phyloP scores from a whole-genome alignment of 2,329 filamentous ascomycete genomes.

The Trichoderma harzianum region DNA sequence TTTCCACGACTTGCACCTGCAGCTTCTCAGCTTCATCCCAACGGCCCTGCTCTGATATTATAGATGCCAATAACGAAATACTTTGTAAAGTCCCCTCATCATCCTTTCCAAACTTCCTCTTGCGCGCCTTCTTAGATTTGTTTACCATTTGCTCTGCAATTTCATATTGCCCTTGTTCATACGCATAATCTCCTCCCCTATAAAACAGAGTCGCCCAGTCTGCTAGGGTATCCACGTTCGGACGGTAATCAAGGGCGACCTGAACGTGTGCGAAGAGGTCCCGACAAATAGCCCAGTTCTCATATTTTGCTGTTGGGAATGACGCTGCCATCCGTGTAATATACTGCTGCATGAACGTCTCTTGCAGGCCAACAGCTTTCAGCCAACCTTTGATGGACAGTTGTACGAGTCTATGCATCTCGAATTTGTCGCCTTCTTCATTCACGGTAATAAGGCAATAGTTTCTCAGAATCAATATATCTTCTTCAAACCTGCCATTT shows the following conservation, averaged over 20 bases:
- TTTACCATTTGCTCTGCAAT: neutral
- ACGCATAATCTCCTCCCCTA: neutral
- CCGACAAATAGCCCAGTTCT: neutral
- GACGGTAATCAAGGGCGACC: neutral
- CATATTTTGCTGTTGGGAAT: slow-evolving; percentile 17
- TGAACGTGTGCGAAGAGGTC: neutral
- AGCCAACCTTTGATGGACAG: neutral
- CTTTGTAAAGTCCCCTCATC: neutral
- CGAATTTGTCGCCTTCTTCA: neutral
- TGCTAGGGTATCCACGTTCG: neutral
- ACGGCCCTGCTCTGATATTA: neutral
- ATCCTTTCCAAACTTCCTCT: neutral
- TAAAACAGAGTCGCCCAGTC: slow-evolving; percentile 2
- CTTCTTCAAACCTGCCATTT: neutral
- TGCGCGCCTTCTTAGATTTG: too few species aligned
- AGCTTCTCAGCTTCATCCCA: slow-evolving; percentile 12
- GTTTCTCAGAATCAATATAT: neutral
- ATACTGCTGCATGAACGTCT: neutral
- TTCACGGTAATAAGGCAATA: neutral
- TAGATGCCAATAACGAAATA: neutral
- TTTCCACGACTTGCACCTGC: neutral
- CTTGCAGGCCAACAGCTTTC: neutral
- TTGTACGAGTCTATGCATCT: slow-evolving; percentile 21
- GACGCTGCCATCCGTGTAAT: slow-evolving; percentile 1
- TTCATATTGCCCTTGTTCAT: neutral